Evolutionary conservation across 2,329 filamentous ascomycete genomes (phyloP), one percentile per base, ranked within the genome.

Genomic region (Monosporascus sp.): DNA sequence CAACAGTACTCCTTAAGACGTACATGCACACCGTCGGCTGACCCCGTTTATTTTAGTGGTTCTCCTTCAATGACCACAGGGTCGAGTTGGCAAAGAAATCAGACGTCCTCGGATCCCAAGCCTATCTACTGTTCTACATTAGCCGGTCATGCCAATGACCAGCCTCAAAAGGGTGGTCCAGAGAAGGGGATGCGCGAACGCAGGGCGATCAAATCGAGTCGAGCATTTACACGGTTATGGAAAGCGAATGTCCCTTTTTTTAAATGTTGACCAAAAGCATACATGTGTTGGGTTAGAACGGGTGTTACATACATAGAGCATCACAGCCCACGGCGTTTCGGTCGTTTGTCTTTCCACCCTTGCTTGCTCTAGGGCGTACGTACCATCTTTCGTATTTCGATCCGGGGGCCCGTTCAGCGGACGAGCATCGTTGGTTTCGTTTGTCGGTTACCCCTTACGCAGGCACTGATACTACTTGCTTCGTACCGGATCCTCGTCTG

Each of bases 1-100:
- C 66, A 41, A 39, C 46, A 42, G 17, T 38, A 6, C 39, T 5
- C 5, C 5, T 20, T 5, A 34, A 34, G 18, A 48, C 14, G 14
- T 18, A n/a, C 20, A 14, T 24, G 17, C 38, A 31, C 48, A 41
- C 24, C 38, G 25, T 51, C 45, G 37, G 50, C 14, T 39, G 18
- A 14, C 18, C 37, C 39, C 17, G 31, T 41, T 11, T 4, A 66
- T 56, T 56, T 17, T 60, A 96, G 80, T 97, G 93, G 93, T 96
- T 96, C 69, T 84, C 89, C 51, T 97, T 97, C 72, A 95, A 97
- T 65, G 93, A 97, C 67, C 92, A 94, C 68, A 91, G 90, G 68
- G 93, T 97, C 24, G 89, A 92, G 56, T 67, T 92, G 52, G 93
- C 90, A 2, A 84, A 83, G 47, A 87, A 94, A 66, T 88, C 88